A percentile compares a stretch with the other conserved stretches of the same genome.
Conservation (phyloP, 2,329 filamentous ascomycete genomes). For the Didymella exigua region DNA sequence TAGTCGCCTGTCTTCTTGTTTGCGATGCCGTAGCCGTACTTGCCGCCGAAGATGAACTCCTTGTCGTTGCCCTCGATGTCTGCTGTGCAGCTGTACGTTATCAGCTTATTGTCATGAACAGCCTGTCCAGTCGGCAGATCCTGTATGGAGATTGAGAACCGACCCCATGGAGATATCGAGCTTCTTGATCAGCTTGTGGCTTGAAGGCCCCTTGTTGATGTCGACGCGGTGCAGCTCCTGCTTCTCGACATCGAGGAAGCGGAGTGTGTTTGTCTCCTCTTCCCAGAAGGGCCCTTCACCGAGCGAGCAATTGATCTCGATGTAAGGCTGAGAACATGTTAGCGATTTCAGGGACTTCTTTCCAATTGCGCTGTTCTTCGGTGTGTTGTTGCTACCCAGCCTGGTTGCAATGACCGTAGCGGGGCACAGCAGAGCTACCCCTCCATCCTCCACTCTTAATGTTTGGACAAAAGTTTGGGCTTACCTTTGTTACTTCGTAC, state of each 20-base stretch:
- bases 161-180: conserved; percentile 64
- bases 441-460: conserved; percentile 20
- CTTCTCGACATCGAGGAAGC: conserved; percentile 84
- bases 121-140: not conserved
- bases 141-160: conserved; percentile 3
- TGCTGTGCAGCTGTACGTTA: conserved; percentile 60
- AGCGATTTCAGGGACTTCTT: conserved; percentile 2
- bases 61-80: conserved; percentile 74
- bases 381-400: not conserved
- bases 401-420: conserved; percentile 25
- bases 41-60: conserved; percentile 77
- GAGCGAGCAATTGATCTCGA: conserved; percentile 68
- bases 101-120: not conserved
- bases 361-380: not conserved
- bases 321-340: conserved; percentile 50
- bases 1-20: conserved; percentile 65
- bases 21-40: conserved; percentile 80
- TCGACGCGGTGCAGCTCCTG: conserved; percentile 75
- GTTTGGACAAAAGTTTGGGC: conserved; percentile 16
- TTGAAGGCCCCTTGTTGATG: conserved; percentile 65
- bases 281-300: conserved; percentile 80
- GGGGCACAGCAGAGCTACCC: conserved; percentile 35
- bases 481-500: conserved; percentile 46
- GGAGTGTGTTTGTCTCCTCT: conserved; percentile 66
- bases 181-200: conserved; percentile 59